A percentile compares a stretch with the other conserved stretches of the same genome.
Evolutionary conservation across 352 stramenopile genomes (phyloP).

Genomic region (Globisporangium barbulae): DNA sequence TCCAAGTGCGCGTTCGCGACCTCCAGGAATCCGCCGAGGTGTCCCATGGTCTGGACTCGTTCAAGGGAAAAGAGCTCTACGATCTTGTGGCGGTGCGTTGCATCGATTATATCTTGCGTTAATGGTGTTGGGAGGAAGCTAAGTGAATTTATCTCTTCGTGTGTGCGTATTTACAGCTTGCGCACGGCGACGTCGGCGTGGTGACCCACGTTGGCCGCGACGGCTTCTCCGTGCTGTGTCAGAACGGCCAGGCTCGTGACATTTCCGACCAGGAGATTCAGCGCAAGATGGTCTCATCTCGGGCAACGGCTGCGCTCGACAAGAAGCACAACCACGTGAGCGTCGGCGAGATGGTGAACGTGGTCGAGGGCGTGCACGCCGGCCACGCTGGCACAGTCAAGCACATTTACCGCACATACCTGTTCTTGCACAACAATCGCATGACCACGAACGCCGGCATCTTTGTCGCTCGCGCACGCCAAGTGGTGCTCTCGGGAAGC

Average conservation of each 20-base stretch:
- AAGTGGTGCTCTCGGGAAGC: conserved; percentile 81
- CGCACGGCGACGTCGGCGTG: conserved; percentile 86
- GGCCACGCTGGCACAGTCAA: conserved; percentile 89
- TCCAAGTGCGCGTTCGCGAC: conserved; percentile 88
- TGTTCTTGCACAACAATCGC: conserved; percentile 90
- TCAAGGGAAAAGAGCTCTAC: conserved; percentile 89
- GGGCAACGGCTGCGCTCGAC: conserved; percentile 78
- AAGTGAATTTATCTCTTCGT: neutral
- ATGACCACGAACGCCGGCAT: conserved; percentile 88
- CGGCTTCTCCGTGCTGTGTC: conserved; percentile 83
- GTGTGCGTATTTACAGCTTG: conserved; percentile 32
- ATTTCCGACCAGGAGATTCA: conserved; percentile 90
- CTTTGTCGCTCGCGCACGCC: conserved; percentile 81
- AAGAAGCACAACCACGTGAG: conserved; percentile 90
- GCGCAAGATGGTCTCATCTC: conserved; percentile 82
- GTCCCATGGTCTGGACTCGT: conserved; percentile 84
- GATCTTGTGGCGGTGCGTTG: conserved; percentile 76
- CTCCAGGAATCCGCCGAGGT: conserved; percentile 89
- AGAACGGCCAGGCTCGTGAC: conserved; percentile 77
- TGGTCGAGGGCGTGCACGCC: conserved; percentile 78
- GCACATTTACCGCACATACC: conserved; percentile 87
- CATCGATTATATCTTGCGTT: neutral
- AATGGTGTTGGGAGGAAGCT: neutral
- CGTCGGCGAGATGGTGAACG: conserved; percentile 88
- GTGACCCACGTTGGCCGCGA: conserved; percentile 89